phyloP scores from a whole-genome alignment of 2,329 filamentous ascomycete genomes.

The Epichloe uncinata region DNA sequence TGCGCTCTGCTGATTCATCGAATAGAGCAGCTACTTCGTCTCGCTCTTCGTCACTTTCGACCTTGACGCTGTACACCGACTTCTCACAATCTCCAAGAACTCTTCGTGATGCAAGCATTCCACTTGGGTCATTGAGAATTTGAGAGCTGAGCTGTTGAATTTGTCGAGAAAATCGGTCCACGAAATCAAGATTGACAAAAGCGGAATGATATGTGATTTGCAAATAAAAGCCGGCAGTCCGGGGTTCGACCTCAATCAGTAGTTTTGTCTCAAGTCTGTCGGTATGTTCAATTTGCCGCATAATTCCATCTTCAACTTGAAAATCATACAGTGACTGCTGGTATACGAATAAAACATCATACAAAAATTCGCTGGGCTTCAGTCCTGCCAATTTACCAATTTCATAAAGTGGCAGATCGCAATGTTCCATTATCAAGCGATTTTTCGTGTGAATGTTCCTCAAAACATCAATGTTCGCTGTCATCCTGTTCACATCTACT shows the following conservation, averaged over 20 bases:
- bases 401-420: conserved; percentile 49
- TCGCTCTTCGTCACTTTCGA: conserved; percentile 9
- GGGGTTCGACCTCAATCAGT: conserved; percentile 63
- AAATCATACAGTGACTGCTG: conserved; percentile 52
- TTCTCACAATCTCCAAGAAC: conserved; percentile 19
- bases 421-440: conserved; percentile 50
- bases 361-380: conserved; percentile 44
- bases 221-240: conserved; percentile 24
- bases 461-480: conserved; percentile 47
- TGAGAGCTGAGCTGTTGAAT: conserved; percentile 36
- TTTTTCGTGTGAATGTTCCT: conserved; percentile 51
- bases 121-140: conserved; percentile 15
- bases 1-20: conserved; percentile 32
- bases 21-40: conserved; percentile 20
- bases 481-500: conserved; percentile 39
- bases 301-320: conserved; percentile 15
- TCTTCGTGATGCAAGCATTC: conserved; percentile 6
- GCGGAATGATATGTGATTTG: conserved; percentile 35
- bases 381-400: conserved; percentile 51
- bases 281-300: conserved; percentile 44
- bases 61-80: conserved; percentile 35
- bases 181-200: conserved; percentile 39
- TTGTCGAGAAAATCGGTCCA: conserved; percentile 45
- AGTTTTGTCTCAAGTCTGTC: conserved; percentile 68
- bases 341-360: conserved; percentile 72